A percentile compares a stretch with the other conserved stretches of the same genome.
phyloP scores from a whole-genome alignment of 225 moss, liverwort and hornwort genomes.

The Asterella californica region DNA sequence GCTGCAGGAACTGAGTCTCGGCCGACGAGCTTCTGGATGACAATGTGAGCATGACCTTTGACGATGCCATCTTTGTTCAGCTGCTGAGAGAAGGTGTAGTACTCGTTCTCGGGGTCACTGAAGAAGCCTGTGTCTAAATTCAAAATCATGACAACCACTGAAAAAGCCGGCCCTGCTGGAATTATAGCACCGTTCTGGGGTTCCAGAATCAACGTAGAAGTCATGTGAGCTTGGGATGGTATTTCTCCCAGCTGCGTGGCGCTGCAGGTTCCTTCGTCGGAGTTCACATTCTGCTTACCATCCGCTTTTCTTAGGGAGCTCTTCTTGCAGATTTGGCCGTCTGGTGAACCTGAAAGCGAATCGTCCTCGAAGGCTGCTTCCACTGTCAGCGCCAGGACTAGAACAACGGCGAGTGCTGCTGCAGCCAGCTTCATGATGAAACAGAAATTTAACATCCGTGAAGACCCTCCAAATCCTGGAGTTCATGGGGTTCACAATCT shows the following conservation, averaged over 20 bases:
- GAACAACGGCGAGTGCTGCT: background rate
- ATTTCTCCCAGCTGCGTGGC: conserved; percentile 19
- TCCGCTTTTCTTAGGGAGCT: conserved; percentile 9
- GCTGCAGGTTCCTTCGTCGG: conserved; percentile 10
- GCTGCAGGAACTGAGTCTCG: conserved; percentile 4
- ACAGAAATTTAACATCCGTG: background rate
- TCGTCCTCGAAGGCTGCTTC: conserved; percentile 7
- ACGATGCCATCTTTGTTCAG: conserved; percentile 11
- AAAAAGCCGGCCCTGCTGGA: background rate
- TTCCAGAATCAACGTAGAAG: conserved; percentile 10
- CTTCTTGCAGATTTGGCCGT: background rate
- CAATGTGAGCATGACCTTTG: conserved; percentile 13
- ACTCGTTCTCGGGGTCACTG: conserved; percentile 11
- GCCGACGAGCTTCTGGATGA: background rate
- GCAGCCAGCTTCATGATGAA: background rate
- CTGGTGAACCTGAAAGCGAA: conserved; percentile 6
- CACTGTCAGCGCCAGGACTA: background rate
- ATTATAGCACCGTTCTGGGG: conserved; percentile 2
- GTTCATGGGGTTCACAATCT: background rate
- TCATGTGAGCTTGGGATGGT: background rate
- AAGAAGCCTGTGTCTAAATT: conserved; percentile 16
- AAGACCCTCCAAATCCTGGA: background rate
- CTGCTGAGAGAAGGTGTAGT: conserved; percentile 19
- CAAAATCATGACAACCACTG: background rate
- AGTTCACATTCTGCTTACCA: background rate